phyloP scores from a whole-genome alignment of 2,329 filamentous ascomycete species.

The Chaetomiaceae sp. region DNA sequence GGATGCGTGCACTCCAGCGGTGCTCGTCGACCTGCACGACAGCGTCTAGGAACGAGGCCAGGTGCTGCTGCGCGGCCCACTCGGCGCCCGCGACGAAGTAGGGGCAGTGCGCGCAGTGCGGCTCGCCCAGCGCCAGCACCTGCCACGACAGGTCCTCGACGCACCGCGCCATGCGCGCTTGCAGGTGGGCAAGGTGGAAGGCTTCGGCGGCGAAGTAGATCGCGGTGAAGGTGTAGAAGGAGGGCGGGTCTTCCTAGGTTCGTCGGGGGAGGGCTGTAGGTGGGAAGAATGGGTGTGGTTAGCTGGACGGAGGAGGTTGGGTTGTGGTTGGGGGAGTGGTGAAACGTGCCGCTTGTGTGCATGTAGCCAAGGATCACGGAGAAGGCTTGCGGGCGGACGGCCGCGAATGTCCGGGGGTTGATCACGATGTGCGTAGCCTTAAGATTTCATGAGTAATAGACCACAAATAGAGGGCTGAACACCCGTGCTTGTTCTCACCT shows the following conservation, averaged over 20 bases:
- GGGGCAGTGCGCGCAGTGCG: slow-evolving; percentile 4
- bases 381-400: background rate
- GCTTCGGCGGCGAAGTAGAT: slow-evolving; percentile 7
- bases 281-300: background rate
- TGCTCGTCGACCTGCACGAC: slow-evolving; percentile 1
- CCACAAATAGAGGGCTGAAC: background rate
- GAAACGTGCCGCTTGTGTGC: slow-evolving; percentile 7
- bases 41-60: slow-evolving; percentile 9
- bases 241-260: slow-evolving; percentile 3
- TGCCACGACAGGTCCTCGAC: slow-evolving; percentile 3
- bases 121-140: background rate
- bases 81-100: background rate
- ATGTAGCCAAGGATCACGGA: slow-evolving; percentile 2
- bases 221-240: slow-evolving; percentile 5
- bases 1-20: slow-evolving; percentile 9
- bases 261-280: slow-evolving; percentile 2
- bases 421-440: slow-evolving; percentile 1
- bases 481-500: slow-evolving; percentile 5
- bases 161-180: background rate
- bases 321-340: too few species aligned
- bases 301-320: too few species aligned
- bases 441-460: too few species aligned
- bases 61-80: slow-evolving; percentile 1
- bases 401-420: background rate
- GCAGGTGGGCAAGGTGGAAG: background rate